Conservation (phyloP, 306 rosid genomes). For the Pueraria montana region DNA sequence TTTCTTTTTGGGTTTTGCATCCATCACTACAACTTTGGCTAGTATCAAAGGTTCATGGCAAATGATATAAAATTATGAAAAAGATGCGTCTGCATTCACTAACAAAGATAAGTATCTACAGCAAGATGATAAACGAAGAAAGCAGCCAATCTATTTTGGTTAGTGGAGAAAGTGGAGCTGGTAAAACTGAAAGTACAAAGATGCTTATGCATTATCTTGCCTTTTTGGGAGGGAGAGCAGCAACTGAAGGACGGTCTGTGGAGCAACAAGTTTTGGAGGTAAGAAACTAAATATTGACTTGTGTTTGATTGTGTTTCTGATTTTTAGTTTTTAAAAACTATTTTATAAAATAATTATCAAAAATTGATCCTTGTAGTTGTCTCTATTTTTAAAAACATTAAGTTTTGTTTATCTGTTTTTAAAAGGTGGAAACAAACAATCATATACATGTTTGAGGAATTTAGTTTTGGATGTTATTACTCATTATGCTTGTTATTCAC, state of each 20-base stretch:
- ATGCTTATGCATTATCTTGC: slow-evolving; percentile 99
- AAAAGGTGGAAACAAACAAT: neutral
- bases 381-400: too few species aligned
- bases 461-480: slow-evolving; percentile 34
- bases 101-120: slow-evolving; percentile 49
- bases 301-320: neutral
- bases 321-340: neutral
- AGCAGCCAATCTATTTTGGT: slow-evolving; percentile 92
- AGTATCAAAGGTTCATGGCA: slow-evolving; percentile 12
- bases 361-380: too few species aligned
- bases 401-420: too few species aligned
- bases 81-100: slow-evolving; percentile 16
- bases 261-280: slow-evolving; percentile 99
- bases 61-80: slow-evolving; percentile 21
- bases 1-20: neutral
- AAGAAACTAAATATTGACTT: neutral
- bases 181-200: slow-evolving; percentile 96
- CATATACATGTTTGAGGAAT: neutral
- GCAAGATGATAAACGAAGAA: slow-evolving; percentile 86
- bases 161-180: slow-evolving; percentile 99
- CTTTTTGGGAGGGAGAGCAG: slow-evolving; percentile 87
- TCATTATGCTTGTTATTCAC: slow-evolving; percentile 13
- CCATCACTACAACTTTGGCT: slow-evolving; percentile 5
- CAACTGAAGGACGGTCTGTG: slow-evolving; percentile 80
- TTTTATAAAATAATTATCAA: neutral